Evolutionary conservation across 495 filamentous ascomycete species (phyloP), one percentile per base, ranked within the genome.

Genomic region (Penicillium waksmanii): DNA sequence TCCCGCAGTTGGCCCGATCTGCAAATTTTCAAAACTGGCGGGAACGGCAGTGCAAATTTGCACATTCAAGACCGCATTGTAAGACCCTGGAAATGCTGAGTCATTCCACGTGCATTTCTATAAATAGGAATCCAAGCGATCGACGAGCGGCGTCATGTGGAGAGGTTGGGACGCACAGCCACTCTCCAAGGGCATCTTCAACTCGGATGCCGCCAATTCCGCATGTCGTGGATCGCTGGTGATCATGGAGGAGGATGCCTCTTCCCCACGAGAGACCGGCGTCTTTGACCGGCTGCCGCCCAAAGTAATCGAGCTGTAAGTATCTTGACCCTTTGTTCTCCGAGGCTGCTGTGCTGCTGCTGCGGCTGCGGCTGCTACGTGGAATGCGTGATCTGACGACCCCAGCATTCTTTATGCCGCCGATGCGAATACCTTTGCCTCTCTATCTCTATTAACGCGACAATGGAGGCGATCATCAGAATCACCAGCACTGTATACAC

Each of bases 371-470:
- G 25, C 27, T 31, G 57, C 40, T 56, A 19, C 66, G 63, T 55
- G 58, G 53, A 47, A 36, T 53, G 51, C 35, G 47, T 18, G 12
- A 66, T 65, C 67, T 64, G 58, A 61, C 23, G 38, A n/a, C 6
- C 53, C 21, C 67, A 96, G 91, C 65, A 93, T 94, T 63, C 84
- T 96, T 42, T 85, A 87, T 70, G 77, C 82, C 42, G 85, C 84
- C 42, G 90, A 91, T 63, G 84, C 91, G 52, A 87, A 91, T 73
- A 85, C 85, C 42, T 96, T 96, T 71, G 89, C 91, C 23, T 95
- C 91, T 31, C 77, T 96, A 54, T 80, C 89, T n/a, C 73, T 93
- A n/a, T 74, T 96, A 60, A 93, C 92, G 73, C 78, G 82, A 51
- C 83, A 85, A 80, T 96, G 91, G 91, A 83, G 88, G 58, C 80